A percentile compares a stretch with the other conserved stretches of the same genome.
phyloP scores from a whole-genome alignment of 2,329 filamentous ascomycete genomes.

The Penicillium sp. region DNA sequence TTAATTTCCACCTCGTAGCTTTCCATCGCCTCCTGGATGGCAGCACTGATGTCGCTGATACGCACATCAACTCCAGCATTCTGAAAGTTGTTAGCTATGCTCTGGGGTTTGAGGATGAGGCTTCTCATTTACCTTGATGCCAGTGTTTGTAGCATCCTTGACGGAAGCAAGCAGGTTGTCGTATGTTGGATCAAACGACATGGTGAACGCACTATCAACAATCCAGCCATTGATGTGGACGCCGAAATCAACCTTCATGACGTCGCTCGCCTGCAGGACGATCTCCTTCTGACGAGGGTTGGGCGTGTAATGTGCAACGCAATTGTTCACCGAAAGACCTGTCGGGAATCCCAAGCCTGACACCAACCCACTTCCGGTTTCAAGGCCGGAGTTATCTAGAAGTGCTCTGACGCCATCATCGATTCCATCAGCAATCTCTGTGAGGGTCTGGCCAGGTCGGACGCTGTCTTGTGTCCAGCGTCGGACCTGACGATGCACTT shows the following conservation, averaged over 20 bases:
- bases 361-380: conserved; percentile 50
- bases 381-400: conserved; percentile 51
- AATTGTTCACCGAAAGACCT: conserved; percentile 54
- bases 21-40: conserved; percentile 61
- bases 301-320: conserved; percentile 56
- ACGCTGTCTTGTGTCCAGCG: conserved; percentile 49
- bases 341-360: conserved; percentile 58
- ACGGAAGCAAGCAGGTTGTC: conserved; percentile 72
- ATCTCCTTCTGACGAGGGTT: conserved; percentile 64
- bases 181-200: conserved; percentile 71
- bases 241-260: conserved; percentile 80
- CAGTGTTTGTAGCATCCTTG: conserved; percentile 62
- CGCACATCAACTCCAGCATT: conserved; percentile 56
- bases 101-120: neutral
- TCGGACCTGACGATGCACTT: conserved; percentile 56
- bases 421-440: conserved; percentile 52
- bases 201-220: conserved; percentile 76
- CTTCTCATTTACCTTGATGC: conserved; percentile 39
- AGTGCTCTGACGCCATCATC: conserved; percentile 55
- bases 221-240: conserved; percentile 78
- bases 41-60: conserved; percentile 55
- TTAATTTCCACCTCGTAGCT: conserved; percentile 59
- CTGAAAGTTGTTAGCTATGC: conserved; percentile 25
- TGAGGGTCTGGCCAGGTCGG: conserved; percentile 52
- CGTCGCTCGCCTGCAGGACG: conserved; percentile 67